Percentiles rank a stretch among this genome's conserved stretches.
Evolutionary conservation across 78 protist species (phyloP).

Genomic region (Planoprotostelium fungivorum): DNA sequence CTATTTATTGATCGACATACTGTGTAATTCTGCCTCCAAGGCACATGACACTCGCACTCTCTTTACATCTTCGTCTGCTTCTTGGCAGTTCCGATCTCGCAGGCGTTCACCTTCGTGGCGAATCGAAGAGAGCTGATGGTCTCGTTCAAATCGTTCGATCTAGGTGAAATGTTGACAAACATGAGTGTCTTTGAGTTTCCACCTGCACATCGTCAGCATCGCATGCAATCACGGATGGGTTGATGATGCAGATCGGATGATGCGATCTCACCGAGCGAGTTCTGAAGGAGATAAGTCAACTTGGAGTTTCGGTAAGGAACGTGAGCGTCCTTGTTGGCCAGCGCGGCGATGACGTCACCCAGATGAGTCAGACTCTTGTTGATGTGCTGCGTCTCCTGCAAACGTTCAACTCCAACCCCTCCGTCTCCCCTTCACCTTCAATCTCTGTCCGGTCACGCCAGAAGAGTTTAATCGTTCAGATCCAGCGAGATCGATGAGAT

Average conservation of each 20-base stretch:
- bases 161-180: constrained; percentile 85
- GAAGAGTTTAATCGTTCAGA: constrained; percentile 60
- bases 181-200: constrained; percentile 84
- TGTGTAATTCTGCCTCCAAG: too few relatives aligned
- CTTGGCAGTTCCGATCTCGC: constrained; percentile 62
- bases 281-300: constrained; percentile 43
- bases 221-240: too few relatives aligned
- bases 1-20: too few relatives aligned
- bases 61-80: constrained; percentile 29
- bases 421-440: constrained; percentile 10
- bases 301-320: constrained; percentile 53
- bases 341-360: constrained; percentile 84
- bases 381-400: constrained; percentile 80
- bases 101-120: constrained; percentile 54
- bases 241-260: neutral
- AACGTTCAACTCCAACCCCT: neutral
- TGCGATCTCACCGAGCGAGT: constrained; percentile 16
- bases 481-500: constrained; percentile 76
- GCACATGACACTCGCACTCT: too few relatives aligned
- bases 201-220: constrained; percentile 9
- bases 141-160: constrained; percentile 36
- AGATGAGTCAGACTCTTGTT: constrained; percentile 81
- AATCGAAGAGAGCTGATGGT: constrained; percentile 44
- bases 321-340: constrained; percentile 64
- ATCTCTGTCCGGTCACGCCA: constrained; percentile 54